A percentile compares a stretch with the other conserved stretches of the same genome.
Conservation (phyloP, 176 grass and related monocot genomes). For the Lolium rigidum region DNA sequence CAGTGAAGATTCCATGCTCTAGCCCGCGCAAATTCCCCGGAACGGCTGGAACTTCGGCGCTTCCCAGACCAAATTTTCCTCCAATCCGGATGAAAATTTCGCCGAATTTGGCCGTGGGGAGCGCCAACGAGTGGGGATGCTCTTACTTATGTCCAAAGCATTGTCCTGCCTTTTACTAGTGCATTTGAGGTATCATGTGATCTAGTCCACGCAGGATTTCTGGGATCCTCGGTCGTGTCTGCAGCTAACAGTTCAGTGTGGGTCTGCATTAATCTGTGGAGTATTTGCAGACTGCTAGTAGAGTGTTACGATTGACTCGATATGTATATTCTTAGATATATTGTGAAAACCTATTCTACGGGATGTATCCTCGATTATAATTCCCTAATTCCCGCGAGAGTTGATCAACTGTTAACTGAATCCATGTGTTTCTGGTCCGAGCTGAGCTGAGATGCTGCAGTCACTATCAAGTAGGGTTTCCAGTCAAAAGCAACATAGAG, state of each 20-base stretch:
- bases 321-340: not conserved
- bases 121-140: too few relatives aligned
- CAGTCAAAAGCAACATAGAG: slow-evolving; percentile 20
- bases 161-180: slow-evolving; percentile 17
- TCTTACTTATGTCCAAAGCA: slow-evolving; percentile 42
- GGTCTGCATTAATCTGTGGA: not conserved
- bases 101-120: too few relatives aligned
- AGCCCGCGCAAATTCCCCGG: too few relatives aligned
- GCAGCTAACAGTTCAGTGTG: not conserved
- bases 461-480: not conserved
- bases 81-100: too few relatives aligned
- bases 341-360: not conserved
- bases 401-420: slow-evolving; percentile 20
- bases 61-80: too few relatives aligned
- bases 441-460: not conserved
- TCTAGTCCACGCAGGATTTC: slow-evolving; percentile 39
- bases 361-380: not conserved
- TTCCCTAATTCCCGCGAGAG: not conserved
- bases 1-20: too few relatives aligned
- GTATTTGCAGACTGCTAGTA: not conserved
- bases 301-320: not conserved
- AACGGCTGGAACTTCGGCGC: too few relatives aligned
- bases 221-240: slow-evolving; percentile 19
- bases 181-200: slow-evolving; percentile 23
- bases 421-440: not conserved